These are phyloP conservation scores for Lentinula sp. DNA, from an alignment of 768 basidiomycete genomes.

Conservation along the genomic window DNA sequence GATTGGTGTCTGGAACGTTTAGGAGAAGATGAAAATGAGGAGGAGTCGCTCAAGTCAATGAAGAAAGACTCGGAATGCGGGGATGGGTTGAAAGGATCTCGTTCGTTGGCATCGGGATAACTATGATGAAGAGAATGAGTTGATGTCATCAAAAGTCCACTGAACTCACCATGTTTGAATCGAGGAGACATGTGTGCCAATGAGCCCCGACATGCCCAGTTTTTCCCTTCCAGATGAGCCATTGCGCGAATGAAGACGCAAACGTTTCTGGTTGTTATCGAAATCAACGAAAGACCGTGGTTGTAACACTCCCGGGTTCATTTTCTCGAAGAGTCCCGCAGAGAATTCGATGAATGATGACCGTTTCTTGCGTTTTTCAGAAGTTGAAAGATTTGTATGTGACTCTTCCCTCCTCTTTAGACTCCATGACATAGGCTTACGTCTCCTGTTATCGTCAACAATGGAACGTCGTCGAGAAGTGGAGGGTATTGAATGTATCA, in stretches of 20 bases:
- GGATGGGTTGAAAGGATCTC: conserved; percentile 36
- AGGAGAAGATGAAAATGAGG: conserved; percentile 10
- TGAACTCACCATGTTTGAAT: neutral
- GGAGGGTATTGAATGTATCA: neutral
- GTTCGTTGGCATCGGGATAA: conserved; percentile 1
- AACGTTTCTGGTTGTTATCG: neutral
- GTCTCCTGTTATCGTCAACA: neutral
- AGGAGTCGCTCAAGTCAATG: conserved; percentile 29
- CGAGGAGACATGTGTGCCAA: neutral
- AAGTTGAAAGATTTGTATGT: neutral
- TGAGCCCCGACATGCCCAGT: neutral
- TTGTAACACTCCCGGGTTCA: neutral
- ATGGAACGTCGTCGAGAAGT: neutral
- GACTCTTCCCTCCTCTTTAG: neutral
- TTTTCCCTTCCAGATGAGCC: neutral
- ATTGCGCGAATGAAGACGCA: neutral
- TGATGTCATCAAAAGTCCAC: neutral
- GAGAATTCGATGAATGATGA: conserved; percentile 7
- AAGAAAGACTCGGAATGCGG: conserved; percentile 39
- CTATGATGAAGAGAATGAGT: neutral
- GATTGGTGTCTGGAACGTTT: conserved; percentile 27
- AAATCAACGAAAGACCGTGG: conserved; percentile 2
- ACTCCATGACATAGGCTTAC: neutral
- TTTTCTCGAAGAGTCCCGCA: neutral
- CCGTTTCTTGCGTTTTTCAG: neutral